phyloP scores from a whole-genome alignment of 352 stramenopile species.

The Blastocystis sp. region DNA sequence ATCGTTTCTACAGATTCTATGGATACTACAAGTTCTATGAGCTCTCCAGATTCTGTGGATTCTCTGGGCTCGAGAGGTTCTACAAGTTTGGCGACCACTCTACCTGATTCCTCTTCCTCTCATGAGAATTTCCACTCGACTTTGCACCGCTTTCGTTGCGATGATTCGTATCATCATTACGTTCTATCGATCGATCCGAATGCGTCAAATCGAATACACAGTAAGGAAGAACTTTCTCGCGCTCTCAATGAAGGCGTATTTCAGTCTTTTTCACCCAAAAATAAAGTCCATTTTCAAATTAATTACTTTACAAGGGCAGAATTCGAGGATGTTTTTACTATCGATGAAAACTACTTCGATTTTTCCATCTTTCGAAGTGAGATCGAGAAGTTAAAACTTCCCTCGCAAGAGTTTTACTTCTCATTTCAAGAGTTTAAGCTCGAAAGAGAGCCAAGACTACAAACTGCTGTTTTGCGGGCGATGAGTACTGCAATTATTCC shows the following conservation, averaged over 20 bases:
- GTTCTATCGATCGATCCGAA: background rate
- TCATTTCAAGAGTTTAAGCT: conserved; percentile 21
- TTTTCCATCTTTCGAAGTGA: conserved; percentile 36
- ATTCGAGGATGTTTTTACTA: conserved; percentile 3
- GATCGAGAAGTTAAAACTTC: conserved; percentile 2
- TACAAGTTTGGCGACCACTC: background rate
- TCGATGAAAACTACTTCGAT: conserved; percentile 35
- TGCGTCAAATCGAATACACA: background rate
- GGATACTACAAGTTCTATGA: background rate
- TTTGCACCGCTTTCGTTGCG: background rate
- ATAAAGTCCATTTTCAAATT: conserved; percentile 41
- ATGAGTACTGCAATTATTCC: background rate
- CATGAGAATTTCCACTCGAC: background rate
- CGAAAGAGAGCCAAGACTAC: conserved; percentile 6
- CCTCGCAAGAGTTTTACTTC: conserved; percentile 47
- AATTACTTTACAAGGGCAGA: background rate
- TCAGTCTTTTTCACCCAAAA: background rate
- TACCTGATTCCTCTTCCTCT: background rate
- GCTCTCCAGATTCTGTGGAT: background rate
- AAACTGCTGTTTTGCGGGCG: background rate
- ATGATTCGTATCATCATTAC: background rate
- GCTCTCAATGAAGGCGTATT: background rate
- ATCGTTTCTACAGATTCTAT: background rate
- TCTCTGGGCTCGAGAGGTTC: background rate
- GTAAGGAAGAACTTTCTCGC: background rate